phyloP scores from a whole-genome alignment of 306 rosid genomes.

The Rubus parviflorus region DNA sequence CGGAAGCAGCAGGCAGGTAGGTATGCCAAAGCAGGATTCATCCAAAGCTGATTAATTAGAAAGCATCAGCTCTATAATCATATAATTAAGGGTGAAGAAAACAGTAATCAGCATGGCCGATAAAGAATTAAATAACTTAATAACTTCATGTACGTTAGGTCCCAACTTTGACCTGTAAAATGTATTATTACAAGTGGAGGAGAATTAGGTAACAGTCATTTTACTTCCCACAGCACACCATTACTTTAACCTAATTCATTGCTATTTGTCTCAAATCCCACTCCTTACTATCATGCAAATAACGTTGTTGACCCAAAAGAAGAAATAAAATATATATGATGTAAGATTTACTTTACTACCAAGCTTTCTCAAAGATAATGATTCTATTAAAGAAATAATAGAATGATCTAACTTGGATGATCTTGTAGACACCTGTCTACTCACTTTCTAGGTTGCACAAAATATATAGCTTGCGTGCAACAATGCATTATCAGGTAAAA shows the following conservation, averaged over 20 bases:
- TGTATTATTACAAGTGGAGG: conserved; percentile 13
- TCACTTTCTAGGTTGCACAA: background rate
- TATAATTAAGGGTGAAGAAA: background rate
- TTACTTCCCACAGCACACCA: conserved; percentile 25
- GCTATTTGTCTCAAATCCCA: conserved; percentile 6
- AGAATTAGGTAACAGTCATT: conserved; percentile 41
- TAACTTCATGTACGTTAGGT: background rate
- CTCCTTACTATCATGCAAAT: conserved; percentile 14
- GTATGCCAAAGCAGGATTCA: conserved; percentile 6
- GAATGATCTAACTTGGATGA: conserved; percentile 4
- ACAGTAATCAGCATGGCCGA: background rate
- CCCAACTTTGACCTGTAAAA: conserved; percentile 14
- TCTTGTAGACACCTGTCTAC: background rate
- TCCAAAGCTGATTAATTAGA: conserved; percentile 2
- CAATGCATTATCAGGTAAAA: conserved; percentile 4
- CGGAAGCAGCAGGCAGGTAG: conserved; percentile 2
- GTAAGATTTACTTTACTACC: conserved; percentile 2
- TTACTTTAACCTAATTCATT: conserved; percentile 23
- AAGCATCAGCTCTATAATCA: conserved; percentile 9
- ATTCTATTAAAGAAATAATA: background rate
- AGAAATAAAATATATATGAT: conserved; percentile 6
- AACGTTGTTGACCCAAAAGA: conserved; percentile 16
- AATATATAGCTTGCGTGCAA: background rate
- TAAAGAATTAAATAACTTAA: background rate
- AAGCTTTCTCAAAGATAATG: background rate